phyloP scores from a whole-genome alignment of 345 rosid genomes.

The Salix suchowensis region DNA sequence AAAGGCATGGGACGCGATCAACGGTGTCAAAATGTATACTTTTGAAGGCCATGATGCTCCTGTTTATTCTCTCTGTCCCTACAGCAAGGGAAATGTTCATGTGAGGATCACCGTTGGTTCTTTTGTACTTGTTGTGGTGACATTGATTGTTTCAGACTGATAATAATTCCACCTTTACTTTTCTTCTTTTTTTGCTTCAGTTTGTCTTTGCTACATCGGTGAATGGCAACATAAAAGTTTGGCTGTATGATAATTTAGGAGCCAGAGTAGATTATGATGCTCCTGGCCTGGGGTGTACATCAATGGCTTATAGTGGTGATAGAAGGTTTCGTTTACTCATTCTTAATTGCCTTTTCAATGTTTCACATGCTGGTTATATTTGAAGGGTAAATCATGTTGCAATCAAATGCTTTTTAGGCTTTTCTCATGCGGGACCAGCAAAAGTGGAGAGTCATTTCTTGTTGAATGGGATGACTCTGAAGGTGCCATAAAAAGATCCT shows the following conservation, averaged over 20 bases:
- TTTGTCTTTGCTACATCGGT: slow-evolving; percentile 75
- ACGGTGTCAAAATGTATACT: slow-evolving; percentile 42
- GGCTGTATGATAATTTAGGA: slow-evolving; percentile 78
- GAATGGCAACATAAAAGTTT: slow-evolving; percentile 86
- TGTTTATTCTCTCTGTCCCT: slow-evolving; percentile 65
- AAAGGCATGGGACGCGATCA: slow-evolving; percentile 60
- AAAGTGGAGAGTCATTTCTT: slow-evolving; percentile 22
- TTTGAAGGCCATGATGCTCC: slow-evolving; percentile 78
- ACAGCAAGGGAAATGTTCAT: slow-evolving; percentile 44
- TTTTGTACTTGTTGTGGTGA: neutral
- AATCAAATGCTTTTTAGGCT: slow-evolving; percentile 15
- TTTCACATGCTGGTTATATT: neutral
- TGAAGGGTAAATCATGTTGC: neutral
- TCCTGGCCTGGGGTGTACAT: slow-evolving; percentile 82
- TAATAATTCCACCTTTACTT: neutral
- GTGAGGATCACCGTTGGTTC: slow-evolving; percentile 23
- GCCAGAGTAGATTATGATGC: slow-evolving; percentile 82
- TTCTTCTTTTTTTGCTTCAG: slow-evolving; percentile 32
- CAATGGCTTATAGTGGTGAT: slow-evolving; percentile 77
- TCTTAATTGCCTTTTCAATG: slow-evolving; percentile 1
- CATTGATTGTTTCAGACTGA: slow-evolving; percentile 9
- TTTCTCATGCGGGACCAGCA: slow-evolving; percentile 28
- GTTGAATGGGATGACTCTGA: slow-evolving; percentile 30
- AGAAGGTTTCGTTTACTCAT: slow-evolving; percentile 42
- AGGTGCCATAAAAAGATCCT: slow-evolving; percentile 22